These are phyloP conservation scores for Colletotrichum sansevieriae DNA, from an alignment of 2,329 filamentous ascomycete genomes.

Conservation along the genomic window DNA sequence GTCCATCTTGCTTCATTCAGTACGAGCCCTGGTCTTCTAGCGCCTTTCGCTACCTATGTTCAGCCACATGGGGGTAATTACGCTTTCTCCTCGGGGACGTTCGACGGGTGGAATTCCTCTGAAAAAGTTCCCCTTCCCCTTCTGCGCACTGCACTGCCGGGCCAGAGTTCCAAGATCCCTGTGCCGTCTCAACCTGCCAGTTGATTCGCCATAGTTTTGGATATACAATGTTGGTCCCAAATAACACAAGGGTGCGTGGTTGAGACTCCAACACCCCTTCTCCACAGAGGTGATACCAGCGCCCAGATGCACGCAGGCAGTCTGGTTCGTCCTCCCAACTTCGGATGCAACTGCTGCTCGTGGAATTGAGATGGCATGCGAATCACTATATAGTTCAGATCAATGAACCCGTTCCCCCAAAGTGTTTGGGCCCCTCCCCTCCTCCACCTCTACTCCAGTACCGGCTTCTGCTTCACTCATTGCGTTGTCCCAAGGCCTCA, in stretches of 20 bases:
- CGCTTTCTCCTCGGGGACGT: too few species aligned
- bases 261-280: conserved; percentile 36
- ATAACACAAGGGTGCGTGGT: not conserved
- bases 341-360: conserved; percentile 31
- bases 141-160: not conserved
- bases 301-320: conserved; percentile 31
- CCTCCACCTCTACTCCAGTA: conserved; percentile 15
- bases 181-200: conserved; percentile 25
- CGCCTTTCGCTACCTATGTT: too few species aligned
- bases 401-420: conserved; percentile 27
- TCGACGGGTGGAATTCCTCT: conserved; percentile 7
- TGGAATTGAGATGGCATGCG: conserved; percentile 37
- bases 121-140: not conserved
- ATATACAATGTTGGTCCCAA: not conserved
- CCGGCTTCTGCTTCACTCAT: conserved; percentile 27
- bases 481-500: conserved; percentile 27
- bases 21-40: too few species aligned
- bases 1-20: too few species aligned
- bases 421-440: conserved; percentile 10
- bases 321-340: conserved; percentile 36
- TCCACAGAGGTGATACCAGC: conserved; percentile 38
- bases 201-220: conserved; percentile 41
- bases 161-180: conserved; percentile 32
- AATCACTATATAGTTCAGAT: conserved; percentile 39
- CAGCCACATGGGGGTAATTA: too few species aligned